phyloP scores from a whole-genome alignment of 495 filamentous ascomycete genomes.

The Trichocladium uniseriatum region DNA sequence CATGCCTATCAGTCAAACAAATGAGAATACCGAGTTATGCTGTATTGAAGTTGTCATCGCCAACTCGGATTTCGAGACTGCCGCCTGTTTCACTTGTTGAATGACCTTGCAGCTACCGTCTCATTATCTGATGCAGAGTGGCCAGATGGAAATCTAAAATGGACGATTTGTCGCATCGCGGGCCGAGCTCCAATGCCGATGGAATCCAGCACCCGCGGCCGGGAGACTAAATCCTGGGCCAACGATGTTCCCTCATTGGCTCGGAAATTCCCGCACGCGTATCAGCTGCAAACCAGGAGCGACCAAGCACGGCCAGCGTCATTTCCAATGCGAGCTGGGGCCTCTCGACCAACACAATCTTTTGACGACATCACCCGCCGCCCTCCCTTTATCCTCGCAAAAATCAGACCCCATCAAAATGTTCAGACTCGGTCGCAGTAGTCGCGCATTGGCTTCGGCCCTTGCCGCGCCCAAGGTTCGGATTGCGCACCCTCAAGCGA shows the following conservation, averaged over 20 bases:
- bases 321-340: slow-evolving; percentile 16
- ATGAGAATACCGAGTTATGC: too few species aligned
- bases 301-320: slow-evolving; percentile 18
- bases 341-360: slow-evolving; percentile 10
- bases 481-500: not conserved
- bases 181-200: too few species aligned
- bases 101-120: too few species aligned
- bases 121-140: too few species aligned
- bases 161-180: too few species aligned
- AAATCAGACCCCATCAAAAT: slow-evolving; percentile 21
- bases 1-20: too few species aligned
- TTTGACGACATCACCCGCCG: slow-evolving; percentile 4
- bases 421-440: slow-evolving; percentile 42
- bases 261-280: slow-evolving; percentile 10
- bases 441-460: slow-evolving; percentile 40
- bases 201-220: too few species aligned
- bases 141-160: too few species aligned
- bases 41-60: too few species aligned
- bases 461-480: slow-evolving; percentile 40
- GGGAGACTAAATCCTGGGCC: too few species aligned
- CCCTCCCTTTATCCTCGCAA: slow-evolving; percentile 2
- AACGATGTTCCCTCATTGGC: slow-evolving; percentile 8
- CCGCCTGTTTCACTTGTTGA: too few species aligned
- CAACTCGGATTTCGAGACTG: too few species aligned
- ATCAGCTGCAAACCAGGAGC: slow-evolving; percentile 1